Evolutionary conservation across 2,329 filamentous ascomycete species (phyloP).

Genomic region (Colletotrichum echinochloae): DNA sequence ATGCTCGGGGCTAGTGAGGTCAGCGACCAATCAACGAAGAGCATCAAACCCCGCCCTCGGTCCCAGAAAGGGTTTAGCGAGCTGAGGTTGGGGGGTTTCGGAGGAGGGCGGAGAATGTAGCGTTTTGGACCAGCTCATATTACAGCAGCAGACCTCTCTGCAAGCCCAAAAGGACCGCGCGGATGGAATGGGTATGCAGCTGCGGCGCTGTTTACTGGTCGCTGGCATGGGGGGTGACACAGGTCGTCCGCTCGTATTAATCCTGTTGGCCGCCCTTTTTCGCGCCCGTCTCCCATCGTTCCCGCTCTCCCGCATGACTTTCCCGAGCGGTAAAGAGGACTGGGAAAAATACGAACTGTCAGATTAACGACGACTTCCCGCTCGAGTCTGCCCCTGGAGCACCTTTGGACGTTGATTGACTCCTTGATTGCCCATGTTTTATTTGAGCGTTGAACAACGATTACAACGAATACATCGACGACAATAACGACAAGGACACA

Average conservation of each 20-base stretch:
- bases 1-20: conserved; percentile 29
- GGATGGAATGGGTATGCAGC: conserved; percentile 4
- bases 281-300: conserved; percentile 4
- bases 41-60: conserved; percentile 7
- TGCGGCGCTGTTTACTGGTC: conserved; percentile 9
- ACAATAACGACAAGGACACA: neutral
- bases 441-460: neutral
- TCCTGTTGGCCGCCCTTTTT: conserved; percentile 26
- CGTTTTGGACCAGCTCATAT: conserved; percentile 18
- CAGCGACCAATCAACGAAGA: neutral
- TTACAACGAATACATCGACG: neutral
- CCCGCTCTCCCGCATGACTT: conserved; percentile 32
- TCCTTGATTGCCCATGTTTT: neutral
- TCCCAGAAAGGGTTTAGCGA: conserved; percentile 31
- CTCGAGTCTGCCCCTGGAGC: neutral
- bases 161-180: conserved; percentile 21
- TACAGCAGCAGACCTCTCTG: conserved; percentile 18
- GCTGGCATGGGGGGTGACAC: conserved; percentile 29
- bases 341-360: conserved; percentile 1
- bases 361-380: conserved; percentile 3
- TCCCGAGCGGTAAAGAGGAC: conserved; percentile 8
- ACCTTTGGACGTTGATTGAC: neutral
- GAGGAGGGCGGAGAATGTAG: conserved; percentile 6
- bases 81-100: conserved; percentile 7
- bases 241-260: conserved; percentile 31